Evolutionary conservation across 768 basidiomycete genomes (phyloP).

Genomic region (Chalciporus chontae): DNA sequence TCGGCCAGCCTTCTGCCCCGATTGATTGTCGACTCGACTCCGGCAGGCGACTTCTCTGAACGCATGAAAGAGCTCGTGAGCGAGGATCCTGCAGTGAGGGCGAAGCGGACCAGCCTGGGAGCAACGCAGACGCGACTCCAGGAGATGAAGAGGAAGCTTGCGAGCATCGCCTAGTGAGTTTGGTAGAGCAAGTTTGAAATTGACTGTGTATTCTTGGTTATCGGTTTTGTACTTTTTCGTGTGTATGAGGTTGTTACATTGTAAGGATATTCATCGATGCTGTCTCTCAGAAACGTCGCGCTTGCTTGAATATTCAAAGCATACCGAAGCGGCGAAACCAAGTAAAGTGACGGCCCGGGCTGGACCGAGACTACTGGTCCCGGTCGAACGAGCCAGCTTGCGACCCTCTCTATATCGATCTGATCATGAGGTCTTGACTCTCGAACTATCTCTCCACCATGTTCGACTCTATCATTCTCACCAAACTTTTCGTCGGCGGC

Average conservation of each 20-base stretch:
- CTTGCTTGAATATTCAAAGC: no score
- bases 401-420: no score
- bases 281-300: no score
- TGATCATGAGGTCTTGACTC: no score
- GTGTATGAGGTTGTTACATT: no score
- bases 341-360: no score
- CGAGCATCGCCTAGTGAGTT: conserved; percentile 21
- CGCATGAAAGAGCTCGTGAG: conserved; percentile 40
- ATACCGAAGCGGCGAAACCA: no score
- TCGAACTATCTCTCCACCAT: conserved; percentile 8
- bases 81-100: conserved; percentile 42
- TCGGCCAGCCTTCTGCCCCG: conserved; percentile 34
- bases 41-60: conserved; percentile 16
- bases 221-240: no score
- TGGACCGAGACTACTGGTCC: neutral
- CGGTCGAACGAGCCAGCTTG: neutral
- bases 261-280: no score
- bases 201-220: no score
- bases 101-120: conserved; percentile 33
- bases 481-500: conserved; percentile 22
- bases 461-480: conserved; percentile 13
- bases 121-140: conserved; percentile 35
- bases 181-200: no score
- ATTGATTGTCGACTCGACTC: conserved; percentile 24
- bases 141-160: conserved; percentile 37